A percentile compares a stretch with the other conserved stretches of the same genome.
These are phyloP conservation scores for Pseudoscleropodium purum DNA, from an alignment of 225 moss, liverwort and hornwort genomes.

Conservation along the genomic window DNA sequence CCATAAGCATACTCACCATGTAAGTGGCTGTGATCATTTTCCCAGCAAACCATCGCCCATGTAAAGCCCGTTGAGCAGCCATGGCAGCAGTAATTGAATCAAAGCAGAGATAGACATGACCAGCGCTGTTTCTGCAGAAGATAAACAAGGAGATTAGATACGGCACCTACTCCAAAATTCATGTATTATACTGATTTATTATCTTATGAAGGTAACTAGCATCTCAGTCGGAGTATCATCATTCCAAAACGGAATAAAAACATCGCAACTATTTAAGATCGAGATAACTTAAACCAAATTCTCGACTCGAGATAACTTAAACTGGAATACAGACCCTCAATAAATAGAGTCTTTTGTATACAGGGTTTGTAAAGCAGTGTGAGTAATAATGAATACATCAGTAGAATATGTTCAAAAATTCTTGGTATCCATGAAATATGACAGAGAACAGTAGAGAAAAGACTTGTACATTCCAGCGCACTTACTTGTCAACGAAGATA, in stretches of 20 bases:
- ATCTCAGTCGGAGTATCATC: neutral
- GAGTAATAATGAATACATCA: neutral
- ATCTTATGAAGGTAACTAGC: neutral
- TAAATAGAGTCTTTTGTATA: neutral
- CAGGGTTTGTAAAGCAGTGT: neutral
- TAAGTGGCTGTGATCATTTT: slow-evolving; percentile 98
- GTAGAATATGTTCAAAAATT: neutral
- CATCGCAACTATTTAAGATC: neutral
- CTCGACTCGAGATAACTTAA: neutral
- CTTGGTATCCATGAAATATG: neutral
- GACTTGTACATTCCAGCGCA: neutral
- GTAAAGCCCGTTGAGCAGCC: slow-evolving; percentile 87
- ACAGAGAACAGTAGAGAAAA: neutral
- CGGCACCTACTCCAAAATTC: neutral
- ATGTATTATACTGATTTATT: neutral
- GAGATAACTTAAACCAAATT: neutral
- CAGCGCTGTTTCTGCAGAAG: slow-evolving; percentile 87
- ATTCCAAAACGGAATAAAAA: neutral
- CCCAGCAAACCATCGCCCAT: slow-evolving; percentile 97
- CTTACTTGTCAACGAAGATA: slow-evolving; percentile 99
- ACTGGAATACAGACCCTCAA: neutral
- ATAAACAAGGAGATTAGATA: neutral
- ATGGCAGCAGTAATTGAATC: slow-evolving; percentile 69
- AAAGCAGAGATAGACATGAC: slow-evolving; percentile 90
- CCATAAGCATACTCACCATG: slow-evolving; percentile 41